Conservation (phyloP, 2,329 filamentous ascomycete species). For the Fusarium verticillioides region DNA sequence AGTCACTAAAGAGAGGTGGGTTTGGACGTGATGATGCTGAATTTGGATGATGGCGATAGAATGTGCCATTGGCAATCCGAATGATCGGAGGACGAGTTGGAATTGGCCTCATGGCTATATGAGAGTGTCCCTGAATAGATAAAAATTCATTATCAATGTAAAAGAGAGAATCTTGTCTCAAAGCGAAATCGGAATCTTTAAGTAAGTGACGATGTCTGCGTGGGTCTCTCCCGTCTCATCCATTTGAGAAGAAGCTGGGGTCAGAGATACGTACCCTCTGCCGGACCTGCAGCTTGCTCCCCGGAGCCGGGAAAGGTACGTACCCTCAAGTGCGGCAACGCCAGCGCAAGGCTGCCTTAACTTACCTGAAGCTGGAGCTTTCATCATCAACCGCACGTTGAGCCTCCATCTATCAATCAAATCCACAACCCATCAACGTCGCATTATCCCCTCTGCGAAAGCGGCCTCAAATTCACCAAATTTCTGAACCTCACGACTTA, state of each 20-base stretch:
- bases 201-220: conserved; percentile 30
- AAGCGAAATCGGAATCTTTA: conserved; percentile 35
- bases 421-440: conserved; percentile 7
- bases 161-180: not conserved
- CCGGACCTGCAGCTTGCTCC: conserved; percentile 21
- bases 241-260: not conserved
- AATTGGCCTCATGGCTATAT: conserved; percentile 52
- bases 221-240: conserved; percentile 20
- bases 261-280: not conserved
- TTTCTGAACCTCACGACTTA: not conserved
- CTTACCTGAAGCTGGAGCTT: conserved; percentile 34
- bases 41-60: conserved; percentile 80
- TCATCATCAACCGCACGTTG: conserved; percentile 34
- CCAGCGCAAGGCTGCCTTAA: conserved; percentile 41
- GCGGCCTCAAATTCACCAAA: not conserved
- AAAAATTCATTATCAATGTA: conserved; percentile 18
- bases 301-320: conserved; percentile 31
- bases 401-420: not conserved
- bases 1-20: conserved; percentile 75
- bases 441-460: not conserved
- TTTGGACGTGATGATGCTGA: conserved; percentile 65
- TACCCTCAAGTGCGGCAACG: conserved; percentile 30
- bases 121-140: conserved; percentile 3
- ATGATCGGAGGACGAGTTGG: conserved; percentile 68
- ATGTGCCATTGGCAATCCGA: conserved; percentile 80